phyloP scores from a whole-genome alignment of 1,284 basidiomycete genomes.

The Sporisorium exsertum region DNA sequence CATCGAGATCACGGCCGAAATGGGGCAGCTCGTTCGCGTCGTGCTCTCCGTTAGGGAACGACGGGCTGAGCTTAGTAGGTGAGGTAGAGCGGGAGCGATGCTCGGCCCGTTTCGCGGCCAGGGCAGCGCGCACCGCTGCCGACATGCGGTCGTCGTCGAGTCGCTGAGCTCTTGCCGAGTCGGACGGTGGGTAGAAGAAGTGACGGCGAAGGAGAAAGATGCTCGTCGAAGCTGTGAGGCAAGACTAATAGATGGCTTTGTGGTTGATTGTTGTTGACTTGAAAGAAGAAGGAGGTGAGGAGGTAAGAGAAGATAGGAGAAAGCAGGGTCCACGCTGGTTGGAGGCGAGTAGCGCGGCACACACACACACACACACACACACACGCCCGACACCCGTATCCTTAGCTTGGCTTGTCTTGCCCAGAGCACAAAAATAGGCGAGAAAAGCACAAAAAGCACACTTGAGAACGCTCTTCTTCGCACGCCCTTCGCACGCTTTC shows the following conservation, averaged over 20 bases:
- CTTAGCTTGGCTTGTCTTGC: background rate
- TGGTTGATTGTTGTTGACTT: background rate
- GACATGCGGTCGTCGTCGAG: constrained; percentile 51
- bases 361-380: background rate
- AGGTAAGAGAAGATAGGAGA: background rate
- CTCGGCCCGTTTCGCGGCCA: constrained; percentile 52
- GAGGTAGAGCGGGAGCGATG: constrained; percentile 41
- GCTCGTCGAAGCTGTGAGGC: no score
- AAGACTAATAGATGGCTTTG: no score
- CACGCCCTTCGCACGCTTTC: background rate
- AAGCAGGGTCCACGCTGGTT: constrained; percentile 5
- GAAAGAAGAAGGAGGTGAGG: background rate
- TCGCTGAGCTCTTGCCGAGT: background rate
- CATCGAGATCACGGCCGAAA: constrained; percentile 42
- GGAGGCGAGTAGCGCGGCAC: background rate
- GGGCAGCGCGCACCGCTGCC: constrained; percentile 56
- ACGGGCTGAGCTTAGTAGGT: constrained; percentile 31
- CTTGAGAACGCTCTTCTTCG: background rate
- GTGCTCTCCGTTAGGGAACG: constrained; percentile 12
- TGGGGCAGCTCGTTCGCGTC: constrained; percentile 23
- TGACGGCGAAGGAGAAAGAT: background rate
- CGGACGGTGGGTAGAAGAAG: background rate
- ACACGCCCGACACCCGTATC: background rate
- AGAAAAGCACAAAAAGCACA: background rate
- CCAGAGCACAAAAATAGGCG: background rate